A percentile compares a stretch with the other conserved stretches of the same genome.
Evolutionary conservation across 1,139 yeast genomes (phyloP).

Genomic region (Yamadazyma pseudoaaseri): DNA sequence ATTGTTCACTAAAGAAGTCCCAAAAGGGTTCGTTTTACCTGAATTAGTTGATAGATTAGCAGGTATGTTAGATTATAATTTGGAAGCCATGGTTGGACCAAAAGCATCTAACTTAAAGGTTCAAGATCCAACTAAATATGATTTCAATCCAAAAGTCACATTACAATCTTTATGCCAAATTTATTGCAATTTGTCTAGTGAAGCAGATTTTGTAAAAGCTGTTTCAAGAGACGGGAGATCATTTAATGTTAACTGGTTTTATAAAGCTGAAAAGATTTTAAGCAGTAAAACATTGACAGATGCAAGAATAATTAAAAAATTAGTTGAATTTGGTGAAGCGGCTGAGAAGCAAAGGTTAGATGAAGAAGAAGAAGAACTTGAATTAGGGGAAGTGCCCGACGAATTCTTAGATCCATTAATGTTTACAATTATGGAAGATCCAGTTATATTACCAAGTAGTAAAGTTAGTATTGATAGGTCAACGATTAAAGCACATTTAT

Average conservation of each 20-base stretch:
- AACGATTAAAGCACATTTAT: constrained; percentile 88
- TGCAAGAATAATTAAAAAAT: constrained; percentile 49
- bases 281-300: constrained; percentile 52
- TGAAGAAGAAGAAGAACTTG: constrained; percentile 81
- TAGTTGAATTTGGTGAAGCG: constrained; percentile 55
- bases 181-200: constrained; percentile 66
- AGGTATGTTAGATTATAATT: constrained; percentile 90
- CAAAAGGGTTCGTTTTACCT: constrained; percentile 79
- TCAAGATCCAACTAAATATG: constrained; percentile 76
- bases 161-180: constrained; percentile 71
- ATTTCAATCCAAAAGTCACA: constrained; percentile 76
- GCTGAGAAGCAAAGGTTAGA: constrained; percentile 62
- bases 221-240: constrained; percentile 92
- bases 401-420: constrained; percentile 95
- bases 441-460: constrained; percentile 87
- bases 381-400: constrained; percentile 92
- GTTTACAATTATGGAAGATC: constrained; percentile 95
- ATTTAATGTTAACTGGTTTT: constrained; percentile 63
- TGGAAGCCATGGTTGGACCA: constrained; percentile 91
- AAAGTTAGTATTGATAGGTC: constrained; percentile 82
- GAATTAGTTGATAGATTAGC: constrained; percentile 94
- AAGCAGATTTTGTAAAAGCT: constrained; percentile 68
- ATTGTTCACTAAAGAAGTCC: constrained; percentile 82
- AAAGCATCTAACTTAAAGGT: constrained; percentile 88
- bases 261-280: constrained; percentile 68